Evolutionary conservation across 176 grass and related monocot genomes (phyloP), one percentile per base, ranked within the genome.

Genomic region (Zoysia japonica): DNA sequence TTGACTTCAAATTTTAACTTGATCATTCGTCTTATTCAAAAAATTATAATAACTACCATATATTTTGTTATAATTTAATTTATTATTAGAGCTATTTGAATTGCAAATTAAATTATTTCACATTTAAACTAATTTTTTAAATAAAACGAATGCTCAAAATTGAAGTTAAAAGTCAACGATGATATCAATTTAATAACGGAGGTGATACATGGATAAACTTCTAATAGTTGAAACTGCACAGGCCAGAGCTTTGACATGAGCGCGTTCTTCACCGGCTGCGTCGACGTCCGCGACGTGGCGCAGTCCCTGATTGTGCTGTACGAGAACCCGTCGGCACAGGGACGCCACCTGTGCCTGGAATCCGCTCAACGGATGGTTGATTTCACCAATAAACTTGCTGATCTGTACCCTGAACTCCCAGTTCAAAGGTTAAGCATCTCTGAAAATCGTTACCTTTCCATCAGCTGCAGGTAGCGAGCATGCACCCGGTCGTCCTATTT

Each of bases 261-360:
- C 36, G 12, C 5, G 74, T 68, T 80, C 16, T 83, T 73, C 62
- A 5, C 80, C 5, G 87, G 85, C 15, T 77, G 50, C 20, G 82
- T 83, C 0, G 88, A 93, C 51, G 91, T 92, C 48, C 85, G 85
- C 48, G 82, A 90, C 39, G 88, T 84, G 14, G 81, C 65, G 2
- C 13, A 67, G 2, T 81, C 82, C 2, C 79, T 88, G 40, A 15
- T 93, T 36, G 57, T 70, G 41, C 36, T 93, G 11, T 86, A 81
- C 20, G 82, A 81, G 85, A 84, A 84, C 50, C 17, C 67, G 8
- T 57, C 59, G 8, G 77, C 88, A 9, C 71, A 88, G 47, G 88
- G 91, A 4, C 88, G 82, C 14, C 87, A 93, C 84, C 64, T 89
- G 7, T 93, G 91, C 78, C 3, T 74, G 14, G 79, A 86, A 70